Conservation (phyloP, 164 flowering plant species). For the Sextonia rubra region DNA sequence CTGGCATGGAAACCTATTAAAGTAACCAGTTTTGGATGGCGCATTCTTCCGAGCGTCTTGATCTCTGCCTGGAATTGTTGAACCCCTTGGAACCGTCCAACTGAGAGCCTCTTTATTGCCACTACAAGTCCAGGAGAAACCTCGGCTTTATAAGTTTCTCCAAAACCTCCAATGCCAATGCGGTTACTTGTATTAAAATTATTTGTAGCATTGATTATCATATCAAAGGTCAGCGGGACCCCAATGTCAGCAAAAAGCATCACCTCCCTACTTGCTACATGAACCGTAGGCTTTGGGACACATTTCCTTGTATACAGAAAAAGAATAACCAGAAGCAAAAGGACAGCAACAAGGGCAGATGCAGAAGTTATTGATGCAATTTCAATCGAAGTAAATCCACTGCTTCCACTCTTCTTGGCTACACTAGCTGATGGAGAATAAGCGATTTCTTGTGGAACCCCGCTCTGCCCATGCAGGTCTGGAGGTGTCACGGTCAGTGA, state of each 20-base stretch:
- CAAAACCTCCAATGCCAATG: slow-evolving; percentile 93
- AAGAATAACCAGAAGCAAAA: slow-evolving; percentile 55
- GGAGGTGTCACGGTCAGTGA: slow-evolving; percentile 41
- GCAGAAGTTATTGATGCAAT: slow-evolving; percentile 80
- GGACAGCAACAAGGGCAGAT: slow-evolving; percentile 71
- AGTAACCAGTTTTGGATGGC: slow-evolving; percentile 80
- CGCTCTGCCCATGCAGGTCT: slow-evolving; percentile 31
- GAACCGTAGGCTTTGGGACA: slow-evolving; percentile 43
- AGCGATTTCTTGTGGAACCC: slow-evolving; percentile 23
- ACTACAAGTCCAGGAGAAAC: slow-evolving; percentile 59
- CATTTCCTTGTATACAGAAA: slow-evolving; percentile 70
- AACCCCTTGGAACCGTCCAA: slow-evolving; percentile 80
- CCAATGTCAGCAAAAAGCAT: slow-evolving; percentile 63
- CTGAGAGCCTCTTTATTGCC: slow-evolving; percentile 75
- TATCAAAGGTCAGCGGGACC: slow-evolving; percentile 59
- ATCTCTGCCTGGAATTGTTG: slow-evolving; percentile 90
- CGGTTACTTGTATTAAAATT: slow-evolving; percentile 73
- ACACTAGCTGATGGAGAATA: slow-evolving; percentile 34
- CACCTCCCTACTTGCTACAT: slow-evolving; percentile 55
- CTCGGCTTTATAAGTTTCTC: slow-evolving; percentile 94
- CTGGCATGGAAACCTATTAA: slow-evolving; percentile 88
- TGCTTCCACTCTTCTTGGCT: slow-evolving; percentile 10
- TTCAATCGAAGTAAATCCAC: slow-evolving; percentile 61
- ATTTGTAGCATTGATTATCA: slow-evolving; percentile 71
- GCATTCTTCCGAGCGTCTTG: slow-evolving; percentile 75